Evolutionary conservation across 2,329 filamentous ascomycete genomes (phyloP), one percentile per base, ranked within the genome.

Genomic region (Leptographium flavum): DNA sequence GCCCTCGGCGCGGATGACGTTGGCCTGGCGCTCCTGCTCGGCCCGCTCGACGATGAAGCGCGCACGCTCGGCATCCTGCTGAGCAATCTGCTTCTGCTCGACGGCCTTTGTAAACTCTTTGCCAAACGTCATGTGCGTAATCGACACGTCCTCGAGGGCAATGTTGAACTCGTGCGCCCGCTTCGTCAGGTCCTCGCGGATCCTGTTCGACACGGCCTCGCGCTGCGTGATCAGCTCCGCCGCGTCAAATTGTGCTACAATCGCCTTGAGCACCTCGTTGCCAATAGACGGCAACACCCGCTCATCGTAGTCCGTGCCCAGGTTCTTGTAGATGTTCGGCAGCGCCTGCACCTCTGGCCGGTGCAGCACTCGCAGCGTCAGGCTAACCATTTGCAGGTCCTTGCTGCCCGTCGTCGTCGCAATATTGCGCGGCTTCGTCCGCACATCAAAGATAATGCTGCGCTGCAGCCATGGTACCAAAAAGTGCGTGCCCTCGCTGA

Each of bases 121-220:
- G 56, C 92, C 92, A 63, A 98, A 98, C 44, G 92, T 98, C 92
- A 98, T 98, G 75, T 98, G 92, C 50, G 92, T 98, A 66, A 98
- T 98, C 60, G 87, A 94, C 49, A 98, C 92, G 60, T 98, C 92
- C 68, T 98, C 92, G 45, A 98, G 85, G 25, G 87, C 87, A 60
- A 98, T 98, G 74, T 98, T 94, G 79, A 98, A 98, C 66, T 98
- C 92, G 58, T 81, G 71, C 40, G 92, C 92, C 58, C 92, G 88
- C 70, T 83, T 87, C 60, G 92, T 81, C 42, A 98, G 79, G 63
- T 98, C 92, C 56, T 76, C 74, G 50, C 86, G 87, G 72, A 98
- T 98, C 58, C 88, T 84, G 66, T 95, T 83, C 53, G 83, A 90
- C 57, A 98, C 92, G 53, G 90, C 87, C 70, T 98, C 93, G 64